Evolutionary conservation across 1,284 basidiomycete genomes (phyloP), one percentile per base, ranked within the genome.

Genomic region (Fomitopsis betulina): DNA sequence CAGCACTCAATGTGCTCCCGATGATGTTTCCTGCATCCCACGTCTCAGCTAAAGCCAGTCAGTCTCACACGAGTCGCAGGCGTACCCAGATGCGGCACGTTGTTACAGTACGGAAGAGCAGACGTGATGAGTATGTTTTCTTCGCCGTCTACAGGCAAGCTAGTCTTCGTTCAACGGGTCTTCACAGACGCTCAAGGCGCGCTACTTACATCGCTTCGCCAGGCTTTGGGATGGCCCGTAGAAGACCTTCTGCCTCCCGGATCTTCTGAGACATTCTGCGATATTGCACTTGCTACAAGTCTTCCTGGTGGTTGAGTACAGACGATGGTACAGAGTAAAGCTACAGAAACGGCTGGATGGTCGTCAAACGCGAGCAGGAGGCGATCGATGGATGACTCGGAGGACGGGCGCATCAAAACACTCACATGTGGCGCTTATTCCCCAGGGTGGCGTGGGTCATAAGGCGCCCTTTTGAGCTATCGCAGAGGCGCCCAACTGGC

Each of bases 101-200:
- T 99, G 76, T 99, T 99, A 73, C 97, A 98, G 72, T 96, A 99
- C 13, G 97, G 97, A 56, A 99, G 76, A 39, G 97, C 96, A 59
- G 95, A 98, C 9, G 97, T 98, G 70, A 99, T 89, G 42, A 99
- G 79, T 53, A 98, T 77, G 69, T 98, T 98, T 55, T 79, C 79
- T 72, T 94, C 87, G 50, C 94, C 95, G 55, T 89, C 81, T 72
- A 88, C 87, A 3, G 95, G 95, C 54, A 95, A 77, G 66, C 94
- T 96, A 47, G 21, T 25, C 39, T 12, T 7, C n/a, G 8, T 55
- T 33, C 25, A 55, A 32, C 3, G 25, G 54, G 8, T 8, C 15
- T 15, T 40, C 45, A 17, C 12, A 5, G 32, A 35, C 8, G 27
- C 21, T 21, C 8, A 23, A 15, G 17, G 9, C 30, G 33, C 19